Base-by-base conservation (phyloP, 352 stramenopile genomes). In the Phytophthora pluvialis region DNA sequence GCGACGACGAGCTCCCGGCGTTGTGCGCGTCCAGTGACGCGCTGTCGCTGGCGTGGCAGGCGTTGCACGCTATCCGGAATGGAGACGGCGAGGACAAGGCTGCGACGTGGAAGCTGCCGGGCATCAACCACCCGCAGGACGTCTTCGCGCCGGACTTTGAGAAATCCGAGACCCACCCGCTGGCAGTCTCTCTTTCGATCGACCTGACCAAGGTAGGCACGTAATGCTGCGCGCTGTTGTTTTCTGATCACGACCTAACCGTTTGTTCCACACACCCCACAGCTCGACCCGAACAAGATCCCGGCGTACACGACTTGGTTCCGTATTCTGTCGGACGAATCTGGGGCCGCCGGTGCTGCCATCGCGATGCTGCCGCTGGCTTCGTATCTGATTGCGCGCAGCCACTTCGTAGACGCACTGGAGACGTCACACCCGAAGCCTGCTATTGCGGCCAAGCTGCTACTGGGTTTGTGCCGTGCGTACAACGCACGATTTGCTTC, bases 261-360 rank as follows among this genome's bases (percentile, higher is more conserved):
- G 2, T 44, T 13, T 39, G 16, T 7, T 36, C 13, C 13, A 8
- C 10, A 21, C 21, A 21, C 21, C 21, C 18, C 35, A 48, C 32
- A 90, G 83, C 70, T 93, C 9, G 76, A 93, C 36, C 11, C 60
- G 15, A 56, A 50, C 26, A 91, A 88, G 46, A 82, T 93, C n/a
- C 86, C 84, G 3, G 46, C 72, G n/a, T 95, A 95, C 57, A 72
- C 72, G 31, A 60, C 79, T 13, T 65, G 89, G 25, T 92, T 90
- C 53, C 83, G 87, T 15, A 81, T 95, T 31, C 65, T 95, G 6
- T 80, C 73, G 18, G 85, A 92, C 40, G 87, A 95, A 38, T 89
- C 80, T 16, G 87, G 87, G 3, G 79, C 77, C 25, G 73, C 80
- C 21, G 83, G 87, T 32, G 78, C 81, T 16, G 77, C 81, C 5